Base-by-base conservation (phyloP, 1,284 basidiomycete genomes). In the Porodaedalea pini region DNA sequence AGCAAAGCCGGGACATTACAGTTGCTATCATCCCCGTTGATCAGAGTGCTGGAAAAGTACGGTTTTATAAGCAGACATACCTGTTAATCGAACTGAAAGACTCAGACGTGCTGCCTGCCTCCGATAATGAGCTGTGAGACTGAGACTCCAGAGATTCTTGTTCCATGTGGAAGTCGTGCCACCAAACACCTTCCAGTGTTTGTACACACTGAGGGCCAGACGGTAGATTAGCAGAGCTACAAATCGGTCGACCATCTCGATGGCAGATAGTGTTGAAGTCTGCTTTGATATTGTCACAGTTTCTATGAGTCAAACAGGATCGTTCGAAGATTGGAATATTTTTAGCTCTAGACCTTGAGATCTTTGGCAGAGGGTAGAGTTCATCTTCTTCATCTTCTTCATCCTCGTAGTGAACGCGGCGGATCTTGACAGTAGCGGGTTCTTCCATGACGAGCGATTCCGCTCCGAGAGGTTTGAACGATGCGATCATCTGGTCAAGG, bases 401-500 rank as follows among this genome's bases (percentile, higher is more conserved):
- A 15, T 25, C 31, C 19, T 15, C 5, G 8, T n/a, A n/a, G n/a
- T 31, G 23, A 32, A 19, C 29, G 5, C 17, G 5, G 19, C 17
- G 13, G 13, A 32, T 31, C 8, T 49, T 36, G 11, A 31, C 4
- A 11, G 27, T 11, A n/a, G 47, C 10, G n/a, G 13, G 21, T 31
- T 50, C 54, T n/a, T 36, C 37, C 11, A 19, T 15, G 17, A 11
- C 17, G 31, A n/a, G 44, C 19, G 11, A 19, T 13, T 57, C 49
- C 15, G 31, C 27, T 41, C 49, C 57, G 31, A 59, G 4, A 8
- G 57, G 57, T 23, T 50, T 59, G 41, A 37, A 44, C 6, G 57
- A 59, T 15, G 57, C 52, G 19, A 59, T 59, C 21, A 59, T 39
- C 15, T 50, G 51, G 36, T 55, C 57, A 10, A 59, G 47, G 11